Conservation (phyloP, 768 basidiomycete species). For the Pulveroboletus frians region DNA sequence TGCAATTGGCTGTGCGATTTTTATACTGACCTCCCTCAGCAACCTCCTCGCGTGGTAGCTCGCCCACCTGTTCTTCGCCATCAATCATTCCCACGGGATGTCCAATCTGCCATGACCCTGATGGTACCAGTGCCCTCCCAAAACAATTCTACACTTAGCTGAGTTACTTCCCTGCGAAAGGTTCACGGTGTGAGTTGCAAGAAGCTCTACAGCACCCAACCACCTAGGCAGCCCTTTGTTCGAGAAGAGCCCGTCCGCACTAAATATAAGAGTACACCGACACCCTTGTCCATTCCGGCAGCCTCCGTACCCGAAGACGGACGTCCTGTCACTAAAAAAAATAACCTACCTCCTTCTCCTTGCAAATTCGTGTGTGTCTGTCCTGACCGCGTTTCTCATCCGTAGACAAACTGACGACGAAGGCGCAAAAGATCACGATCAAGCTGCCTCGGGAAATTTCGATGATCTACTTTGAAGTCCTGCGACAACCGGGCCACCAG, state of each 20-base stretch:
- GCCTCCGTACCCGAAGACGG: conserved; percentile 19
- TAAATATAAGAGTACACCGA: conserved; percentile 30
- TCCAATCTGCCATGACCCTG: conserved; percentile 15
- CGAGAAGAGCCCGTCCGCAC: conserved; percentile 43
- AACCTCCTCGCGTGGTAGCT: background rate
- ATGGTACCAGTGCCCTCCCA: conserved; percentile 8
- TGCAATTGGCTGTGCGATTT: background rate
- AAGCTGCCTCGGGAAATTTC: no score
- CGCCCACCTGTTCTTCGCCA: conserved; percentile 23
- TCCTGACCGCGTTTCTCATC: no score
- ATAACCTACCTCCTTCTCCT: background rate
- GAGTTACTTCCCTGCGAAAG: conserved; percentile 61
- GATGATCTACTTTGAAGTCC: no score
- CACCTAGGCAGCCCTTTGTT: conserved; percentile 48
- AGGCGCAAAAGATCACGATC: no score
- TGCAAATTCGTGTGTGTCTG: no score
- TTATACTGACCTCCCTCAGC: conserved; percentile 11
- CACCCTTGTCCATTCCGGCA: conserved; percentile 29
- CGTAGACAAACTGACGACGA: no score
- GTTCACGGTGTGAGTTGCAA: conserved; percentile 68
- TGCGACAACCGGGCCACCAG: no score
- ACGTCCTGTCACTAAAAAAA: conserved; percentile 13
- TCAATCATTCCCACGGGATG: conserved; percentile 27
- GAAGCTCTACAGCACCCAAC: conserved; percentile 54
- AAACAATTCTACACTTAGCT: conserved; percentile 36